A percentile compares a stretch with the other conserved stretches of the same genome.
phyloP scores from a whole-genome alignment of 2,329 filamentous ascomycete species.

The Neonectria sp. region DNA sequence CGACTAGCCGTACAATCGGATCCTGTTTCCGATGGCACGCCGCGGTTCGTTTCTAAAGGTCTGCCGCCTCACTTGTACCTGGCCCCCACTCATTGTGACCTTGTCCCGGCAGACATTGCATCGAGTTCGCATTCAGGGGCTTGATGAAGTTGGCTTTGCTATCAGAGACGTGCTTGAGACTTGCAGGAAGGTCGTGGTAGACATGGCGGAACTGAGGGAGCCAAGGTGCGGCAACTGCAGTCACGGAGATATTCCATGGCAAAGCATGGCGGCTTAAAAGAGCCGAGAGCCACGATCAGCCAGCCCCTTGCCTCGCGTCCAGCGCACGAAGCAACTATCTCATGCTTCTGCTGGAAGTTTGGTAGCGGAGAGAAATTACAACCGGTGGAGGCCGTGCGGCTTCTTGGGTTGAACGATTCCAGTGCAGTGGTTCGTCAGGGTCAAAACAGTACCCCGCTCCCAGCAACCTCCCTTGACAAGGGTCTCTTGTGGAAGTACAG shows the following conservation, averaged over 20 bases:
- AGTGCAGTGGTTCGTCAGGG: neutral
- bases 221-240: neutral
- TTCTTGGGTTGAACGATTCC: neutral
- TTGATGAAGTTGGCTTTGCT: conserved; percentile 2
- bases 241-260: neutral
- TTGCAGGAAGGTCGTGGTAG: neutral
- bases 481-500: neutral
- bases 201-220: neutral
- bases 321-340: neutral
- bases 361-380: neutral
- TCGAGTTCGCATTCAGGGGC: neutral
- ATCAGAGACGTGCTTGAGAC: neutral
- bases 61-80: neutral
- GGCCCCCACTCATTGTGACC: conserved; percentile 9
- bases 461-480: neutral
- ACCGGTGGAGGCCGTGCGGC: neutral
- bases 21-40: neutral
- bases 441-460: neutral
- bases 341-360: neutral
- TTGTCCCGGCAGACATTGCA: neutral
- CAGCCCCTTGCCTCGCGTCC: neutral
- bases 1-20: neutral
- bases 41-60: neutral
- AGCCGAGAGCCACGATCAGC: neutral
- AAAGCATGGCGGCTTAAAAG: neutral